These are phyloP conservation scores for Venturia oleaginea DNA, from an alignment of 2,329 filamentous ascomycete species.

Conservation along the genomic window DNA sequence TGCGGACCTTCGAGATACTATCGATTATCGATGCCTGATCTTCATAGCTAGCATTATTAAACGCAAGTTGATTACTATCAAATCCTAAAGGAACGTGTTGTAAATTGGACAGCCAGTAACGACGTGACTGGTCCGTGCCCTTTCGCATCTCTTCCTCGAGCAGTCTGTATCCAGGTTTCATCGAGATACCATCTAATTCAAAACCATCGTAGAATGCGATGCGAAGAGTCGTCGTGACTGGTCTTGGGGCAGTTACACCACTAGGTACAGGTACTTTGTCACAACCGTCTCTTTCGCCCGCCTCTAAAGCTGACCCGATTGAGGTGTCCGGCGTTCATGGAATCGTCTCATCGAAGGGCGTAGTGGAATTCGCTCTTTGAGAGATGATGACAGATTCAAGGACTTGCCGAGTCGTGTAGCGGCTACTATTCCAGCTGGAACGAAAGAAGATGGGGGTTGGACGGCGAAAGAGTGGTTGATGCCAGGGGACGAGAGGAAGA, in stretches of 20 bases:
- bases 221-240: slow-evolving; percentile 43
- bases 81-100: too few species aligned
- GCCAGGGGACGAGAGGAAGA: slow-evolving; percentile 58
- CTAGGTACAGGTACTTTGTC: slow-evolving; percentile 58
- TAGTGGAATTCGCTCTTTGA: slow-evolving; percentile 70
- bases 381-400: slow-evolving; percentile 53
- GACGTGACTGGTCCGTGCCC: not conserved
- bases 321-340: slow-evolving; percentile 69
- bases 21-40: too few species aligned
- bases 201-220: slow-evolving; percentile 33
- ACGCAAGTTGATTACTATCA: too few species aligned
- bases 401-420: slow-evolving; percentile 78
- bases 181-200: not conserved
- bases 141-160: not conserved
- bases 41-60: too few species aligned
- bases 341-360: slow-evolving; percentile 67
- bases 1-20: too few species aligned
- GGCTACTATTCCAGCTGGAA: slow-evolving; percentile 62
- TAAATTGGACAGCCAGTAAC: too few species aligned
- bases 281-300: not conserved
- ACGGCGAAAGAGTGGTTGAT: slow-evolving; percentile 37
- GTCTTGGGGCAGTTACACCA: slow-evolving; percentile 47
- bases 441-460: slow-evolving; percentile 33
- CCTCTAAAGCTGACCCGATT: slow-evolving; percentile 7
- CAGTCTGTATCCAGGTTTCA: not conserved